Evolutionary conservation across 1,284 basidiomycete genomes (phyloP), one percentile per base, ranked within the genome.

Genomic region (Leucoagaricus sp.): DNA sequence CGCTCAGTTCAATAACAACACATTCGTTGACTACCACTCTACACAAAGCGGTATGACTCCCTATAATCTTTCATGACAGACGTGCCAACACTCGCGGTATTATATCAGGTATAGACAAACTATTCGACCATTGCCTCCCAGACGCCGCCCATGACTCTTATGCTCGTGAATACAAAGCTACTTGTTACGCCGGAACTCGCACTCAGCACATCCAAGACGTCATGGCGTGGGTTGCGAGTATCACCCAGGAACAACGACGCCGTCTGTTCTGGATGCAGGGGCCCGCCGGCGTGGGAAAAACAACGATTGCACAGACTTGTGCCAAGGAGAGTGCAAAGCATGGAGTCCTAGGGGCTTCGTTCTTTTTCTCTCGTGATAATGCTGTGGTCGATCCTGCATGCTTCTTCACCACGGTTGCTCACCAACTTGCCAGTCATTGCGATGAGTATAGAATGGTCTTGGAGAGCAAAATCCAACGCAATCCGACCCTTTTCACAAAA

Each of bases 241-340:
- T 41, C 5, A 8, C 19, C 19, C 12, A n/a, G 0, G 4, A 7
- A 4, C 47, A 34, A 1, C 4, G 10, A 2, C 5, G 28, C n/a
- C 45, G 9, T 9, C 4, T 53, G 4, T 28, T 42, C 26, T 58
- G 56, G 49, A 29, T 53, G 41, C 28, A 46, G 10, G 49, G 42
- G 1, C 46, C 53, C 23, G 44, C 53, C 36, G 53, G 45, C 48
- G 33, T 29, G 21, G 56, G 54, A 2, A 56, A 56, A 49, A 50
- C 54, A 8, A 48, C 54, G 17, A 33, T 56, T 8, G 48, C 54
- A 10, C 33, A 56, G 19, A 21, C 33, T 10, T 49, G 41, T 19
- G 46, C 54, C 5, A 41, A 56, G 19, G 25, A 17, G 17, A 31
- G 26, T 1, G 38, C 46, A 1, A 10, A 15, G 15, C 38, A 50